Evolutionary conservation across 2,329 filamentous ascomycete species (phyloP).

Genomic region (Cladosporium austrohemisphaericum): DNA sequence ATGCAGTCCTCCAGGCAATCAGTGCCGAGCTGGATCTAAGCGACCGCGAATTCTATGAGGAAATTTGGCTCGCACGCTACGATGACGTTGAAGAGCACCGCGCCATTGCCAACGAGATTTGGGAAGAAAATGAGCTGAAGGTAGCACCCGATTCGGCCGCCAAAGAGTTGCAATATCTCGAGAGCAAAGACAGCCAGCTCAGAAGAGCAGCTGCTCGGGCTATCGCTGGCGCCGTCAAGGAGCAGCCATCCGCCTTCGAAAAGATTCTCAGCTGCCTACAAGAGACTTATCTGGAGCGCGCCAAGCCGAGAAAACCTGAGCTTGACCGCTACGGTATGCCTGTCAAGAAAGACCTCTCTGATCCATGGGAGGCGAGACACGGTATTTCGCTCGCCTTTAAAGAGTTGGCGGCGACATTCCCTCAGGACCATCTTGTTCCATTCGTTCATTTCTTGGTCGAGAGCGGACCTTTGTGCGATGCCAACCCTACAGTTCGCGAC

Average conservation of each 20-base stretch:
- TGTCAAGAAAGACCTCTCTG: constrained; percentile 77
- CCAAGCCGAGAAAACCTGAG: constrained; percentile 76
- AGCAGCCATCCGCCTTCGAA: constrained; percentile 58
- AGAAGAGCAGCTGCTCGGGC: constrained; percentile 78
- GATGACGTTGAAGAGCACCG: constrained; percentile 86
- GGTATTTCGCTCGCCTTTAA: constrained; percentile 85
- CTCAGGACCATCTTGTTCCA: constrained; percentile 64
- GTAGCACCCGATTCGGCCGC: constrained; percentile 61
- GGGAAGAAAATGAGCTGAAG: constrained; percentile 86
- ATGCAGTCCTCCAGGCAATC: constrained; percentile 81
- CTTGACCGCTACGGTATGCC: constrained; percentile 94
- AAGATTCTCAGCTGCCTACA: constrained; percentile 64
- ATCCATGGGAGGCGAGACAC: constrained; percentile 88
- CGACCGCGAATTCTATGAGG: constrained; percentile 77
- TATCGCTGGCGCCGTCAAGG: constrained; percentile 67
- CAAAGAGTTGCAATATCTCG: constrained; percentile 69
- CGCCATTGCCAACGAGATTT: constrained; percentile 80
- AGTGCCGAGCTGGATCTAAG: constrained; percentile 89
- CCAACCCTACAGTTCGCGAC: constrained; percentile 69
- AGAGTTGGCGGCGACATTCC: constrained; percentile 70
- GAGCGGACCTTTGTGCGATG: constrained; percentile 80
- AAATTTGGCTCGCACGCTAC: constrained; percentile 91
- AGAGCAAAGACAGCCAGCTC: constrained; percentile 75
- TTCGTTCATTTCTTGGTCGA: constrained; percentile 86
- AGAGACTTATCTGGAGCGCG: constrained; percentile 69